phyloP scores from a whole-genome alignment of 805 yeast species.

The Grigorovia jiainica region DNA sequence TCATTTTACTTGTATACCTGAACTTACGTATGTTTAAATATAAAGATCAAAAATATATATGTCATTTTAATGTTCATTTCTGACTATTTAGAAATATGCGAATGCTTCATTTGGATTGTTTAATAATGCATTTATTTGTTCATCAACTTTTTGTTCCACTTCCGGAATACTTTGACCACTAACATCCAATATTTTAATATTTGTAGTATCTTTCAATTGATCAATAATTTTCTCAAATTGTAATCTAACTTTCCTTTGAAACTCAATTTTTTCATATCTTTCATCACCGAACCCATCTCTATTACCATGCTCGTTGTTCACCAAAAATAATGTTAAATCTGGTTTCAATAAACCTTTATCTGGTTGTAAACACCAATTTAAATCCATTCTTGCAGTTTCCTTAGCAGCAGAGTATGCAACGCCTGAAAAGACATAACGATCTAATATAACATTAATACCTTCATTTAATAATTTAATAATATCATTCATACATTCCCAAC shows the following conservation, averaged over 20 bases:
- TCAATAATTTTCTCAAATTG: conserved; percentile 33
- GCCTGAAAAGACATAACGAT: conserved; percentile 88
- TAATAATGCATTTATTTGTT: conserved; percentile 8
- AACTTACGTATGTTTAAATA: too few species aligned
- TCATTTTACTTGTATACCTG: too few species aligned
- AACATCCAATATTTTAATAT: conserved; percentile 47
- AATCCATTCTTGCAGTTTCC: conserved; percentile 37
- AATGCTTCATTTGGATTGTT: conserved; percentile 3
- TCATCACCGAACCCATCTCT: conserved; percentile 92
- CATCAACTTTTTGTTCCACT: conserved; percentile 43
- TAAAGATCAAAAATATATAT: too few species aligned
- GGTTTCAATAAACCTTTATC: conserved; percentile 84
- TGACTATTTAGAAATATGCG: conserved; percentile 3
- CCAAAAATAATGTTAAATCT: conserved; percentile 70
- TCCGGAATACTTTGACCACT: conserved; percentile 47
- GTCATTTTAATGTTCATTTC: too few species aligned
- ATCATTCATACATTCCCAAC: conserved; percentile 71
- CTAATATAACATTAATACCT: conserved; percentile 62
- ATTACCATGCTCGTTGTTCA: conserved; percentile 33
- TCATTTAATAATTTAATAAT: conserved; percentile 36
- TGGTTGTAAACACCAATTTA: conserved; percentile 72
- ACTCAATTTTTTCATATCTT: conserved; percentile 66
- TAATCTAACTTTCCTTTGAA: conserved; percentile 62
- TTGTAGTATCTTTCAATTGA: conserved; percentile 7
- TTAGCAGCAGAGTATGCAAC: conserved; percentile 88